Evolutionary conservation across 2,329 filamentous ascomycete species (phyloP).

Genomic region (Nigrospora oryzae): DNA sequence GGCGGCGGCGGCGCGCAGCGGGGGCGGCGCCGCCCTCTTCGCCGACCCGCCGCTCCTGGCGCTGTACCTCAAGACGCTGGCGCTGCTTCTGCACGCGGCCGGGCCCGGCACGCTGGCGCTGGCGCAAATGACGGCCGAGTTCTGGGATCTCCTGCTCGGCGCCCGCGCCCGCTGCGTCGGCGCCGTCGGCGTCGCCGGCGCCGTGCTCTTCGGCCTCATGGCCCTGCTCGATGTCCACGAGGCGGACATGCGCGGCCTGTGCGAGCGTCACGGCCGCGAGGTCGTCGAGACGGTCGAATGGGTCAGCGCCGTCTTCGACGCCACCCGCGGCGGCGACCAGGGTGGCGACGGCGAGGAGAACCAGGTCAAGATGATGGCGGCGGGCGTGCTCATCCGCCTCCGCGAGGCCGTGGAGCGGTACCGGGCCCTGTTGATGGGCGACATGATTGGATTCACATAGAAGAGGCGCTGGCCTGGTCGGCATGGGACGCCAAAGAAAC

Average conservation of each 20-base stretch:
- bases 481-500: too few species aligned
- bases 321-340: slow-evolving; percentile 34
- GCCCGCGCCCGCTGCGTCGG: slow-evolving; percentile 50
- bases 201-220: slow-evolving; percentile 70
- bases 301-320: slow-evolving; percentile 69
- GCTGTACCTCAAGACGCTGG: slow-evolving; percentile 78
- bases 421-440: slow-evolving; percentile 67
- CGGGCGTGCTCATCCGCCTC: slow-evolving; percentile 68
- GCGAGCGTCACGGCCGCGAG: slow-evolving; percentile 64
- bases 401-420: slow-evolving; percentile 78
- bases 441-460: slow-evolving; percentile 38
- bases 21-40: slow-evolving; percentile 42
- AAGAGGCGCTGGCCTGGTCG: neutral
- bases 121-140: slow-evolving; percentile 72
- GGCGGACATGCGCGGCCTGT: slow-evolving; percentile 61
- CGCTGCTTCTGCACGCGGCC: slow-evolving; percentile 72
- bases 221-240: slow-evolving; percentile 77
- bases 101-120: slow-evolving; percentile 72
- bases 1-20: slow-evolving; percentile 38
- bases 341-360: slow-evolving; percentile 60
- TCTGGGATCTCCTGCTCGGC: slow-evolving; percentile 72
- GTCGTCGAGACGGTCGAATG: slow-evolving; percentile 83
- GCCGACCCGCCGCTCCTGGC: slow-evolving; percentile 69
- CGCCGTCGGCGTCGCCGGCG: slow-evolving; percentile 61
- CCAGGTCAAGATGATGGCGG: slow-evolving; percentile 69